These are phyloP conservation scores for Drechslerella dactyloides DNA, from an alignment of 2,329 filamentous ascomycete species.

Conservation along the genomic window DNA sequence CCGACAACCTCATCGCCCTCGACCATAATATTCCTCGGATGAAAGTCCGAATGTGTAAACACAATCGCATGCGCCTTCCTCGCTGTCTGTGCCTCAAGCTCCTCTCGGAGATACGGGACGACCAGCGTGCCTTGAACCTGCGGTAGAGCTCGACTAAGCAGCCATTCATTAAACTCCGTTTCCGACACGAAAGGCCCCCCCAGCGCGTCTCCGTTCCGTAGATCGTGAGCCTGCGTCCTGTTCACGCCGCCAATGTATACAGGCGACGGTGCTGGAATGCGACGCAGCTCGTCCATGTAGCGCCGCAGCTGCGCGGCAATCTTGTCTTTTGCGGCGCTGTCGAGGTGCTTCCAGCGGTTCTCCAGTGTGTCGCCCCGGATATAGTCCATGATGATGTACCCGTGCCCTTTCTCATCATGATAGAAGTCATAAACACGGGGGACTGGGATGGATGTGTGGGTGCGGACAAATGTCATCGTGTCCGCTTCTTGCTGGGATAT, in stretches of 20 bases:
- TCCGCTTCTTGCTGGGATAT: too few relatives aligned
- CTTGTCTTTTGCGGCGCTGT: background rate
- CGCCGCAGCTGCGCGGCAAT: background rate
- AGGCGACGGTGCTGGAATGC: background rate
- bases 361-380: background rate
- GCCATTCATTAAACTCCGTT: conserved; percentile 9
- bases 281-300: conserved; percentile 3
- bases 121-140: background rate
- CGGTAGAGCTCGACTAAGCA: background rate
- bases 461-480: too few relatives aligned
- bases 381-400: conserved; percentile 8
- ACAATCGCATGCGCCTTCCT: conserved; percentile 56
- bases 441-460: conserved; percentile 7
- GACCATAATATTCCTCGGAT: conserved; percentile 61
- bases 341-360: background rate
- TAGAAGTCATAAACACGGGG: conserved; percentile 7
- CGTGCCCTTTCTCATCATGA: conserved; percentile 4
- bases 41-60: conserved; percentile 64
- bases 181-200: conserved; percentile 4
- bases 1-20: conserved; percentile 58
- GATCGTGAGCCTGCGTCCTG: background rate
- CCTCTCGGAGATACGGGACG: background rate
- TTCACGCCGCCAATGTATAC: conserved; percentile 5
- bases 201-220: background rate
- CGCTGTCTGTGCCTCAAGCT: conserved; percentile 1